Evolutionary conservation across 768 basidiomycete species (phyloP).

Genomic region (Amanita polypyramis): DNA sequence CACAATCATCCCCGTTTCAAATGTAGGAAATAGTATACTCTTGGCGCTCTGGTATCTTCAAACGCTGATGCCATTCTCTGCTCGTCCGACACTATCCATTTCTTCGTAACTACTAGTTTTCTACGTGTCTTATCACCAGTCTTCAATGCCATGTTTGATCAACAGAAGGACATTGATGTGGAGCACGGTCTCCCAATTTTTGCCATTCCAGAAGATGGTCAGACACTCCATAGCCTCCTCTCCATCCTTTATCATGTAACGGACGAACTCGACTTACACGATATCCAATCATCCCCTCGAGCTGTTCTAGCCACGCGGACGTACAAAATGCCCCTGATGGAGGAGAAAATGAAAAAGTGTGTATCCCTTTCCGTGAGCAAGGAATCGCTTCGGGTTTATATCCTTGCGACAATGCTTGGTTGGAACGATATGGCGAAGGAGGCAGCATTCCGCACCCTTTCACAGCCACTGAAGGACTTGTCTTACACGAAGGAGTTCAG

Average conservation of each 20-base stretch:
- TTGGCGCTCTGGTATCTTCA: no score
- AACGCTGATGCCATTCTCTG: slow-evolving; percentile 19
- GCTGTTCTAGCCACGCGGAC: neutral
- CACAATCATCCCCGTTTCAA: no score
- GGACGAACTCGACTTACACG: neutral
- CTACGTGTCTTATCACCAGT: slow-evolving; percentile 20
- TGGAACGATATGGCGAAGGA: neutral
- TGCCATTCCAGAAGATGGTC: neutral
- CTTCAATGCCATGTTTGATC: slow-evolving; percentile 20
- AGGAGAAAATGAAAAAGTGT: neutral
- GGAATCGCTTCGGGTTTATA: neutral
- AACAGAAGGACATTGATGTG: neutral
- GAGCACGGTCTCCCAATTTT: neutral
- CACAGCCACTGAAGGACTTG: neutral
- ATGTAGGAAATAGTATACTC: no score
- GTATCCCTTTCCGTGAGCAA: neutral
- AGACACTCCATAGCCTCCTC: neutral
- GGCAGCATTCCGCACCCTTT: neutral
- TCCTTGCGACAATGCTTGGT: neutral
- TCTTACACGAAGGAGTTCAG: neutral
- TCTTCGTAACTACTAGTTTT: slow-evolving; percentile 17
- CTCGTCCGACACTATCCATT: slow-evolving; percentile 20
- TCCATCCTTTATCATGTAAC: neutral
- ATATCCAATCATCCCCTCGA: neutral
- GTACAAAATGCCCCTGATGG: neutral